These are phyloP conservation scores for Colletotrichum graminicola DNA, from an alignment of 2,329 filamentous ascomycete genomes.

Conservation along the genomic window DNA sequence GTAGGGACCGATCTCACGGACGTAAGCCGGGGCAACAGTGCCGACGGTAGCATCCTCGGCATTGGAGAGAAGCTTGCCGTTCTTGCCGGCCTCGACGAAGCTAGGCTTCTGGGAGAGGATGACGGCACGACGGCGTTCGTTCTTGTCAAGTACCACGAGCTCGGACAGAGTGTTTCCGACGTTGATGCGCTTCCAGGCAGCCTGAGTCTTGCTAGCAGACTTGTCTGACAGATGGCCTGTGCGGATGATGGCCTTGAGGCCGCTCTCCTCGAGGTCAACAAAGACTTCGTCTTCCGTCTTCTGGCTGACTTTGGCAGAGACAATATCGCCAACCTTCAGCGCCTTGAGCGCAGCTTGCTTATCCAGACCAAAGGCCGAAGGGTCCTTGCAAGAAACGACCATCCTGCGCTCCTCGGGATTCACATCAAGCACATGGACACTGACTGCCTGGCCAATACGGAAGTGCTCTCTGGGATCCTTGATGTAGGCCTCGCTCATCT, in stretches of 20 bases:
- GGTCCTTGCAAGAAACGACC: constrained; percentile 93
- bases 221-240: constrained; percentile 88
- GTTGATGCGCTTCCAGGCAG: constrained; percentile 82
- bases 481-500: constrained; percentile 99
- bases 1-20: constrained; percentile 84
- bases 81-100: constrained; percentile 79
- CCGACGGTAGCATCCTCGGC: constrained; percentile 81
- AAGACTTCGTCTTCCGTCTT: constrained; percentile 82
- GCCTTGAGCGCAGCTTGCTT: constrained; percentile 82
- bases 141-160: constrained; percentile 88
- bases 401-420: constrained; percentile 78
- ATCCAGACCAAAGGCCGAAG: constrained; percentile 78
- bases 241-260: constrained; percentile 82
- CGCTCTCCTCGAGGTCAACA: constrained; percentile 79
- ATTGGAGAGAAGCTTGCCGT: constrained; percentile 76
- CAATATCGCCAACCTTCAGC: constrained; percentile 78
- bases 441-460: constrained; percentile 89
- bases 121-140: constrained; percentile 80
- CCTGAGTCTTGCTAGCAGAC: constrained; percentile 80
- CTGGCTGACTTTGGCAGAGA: constrained; percentile 84
- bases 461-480: constrained; percentile 91
- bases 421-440: constrained; percentile 86
- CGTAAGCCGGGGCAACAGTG: constrained; percentile 79
- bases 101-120: constrained; percentile 86
- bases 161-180: constrained; percentile 87